Evolutionary conservation across 1,284 basidiomycete genomes (phyloP).

Genomic region (Schizopora paradoxa): DNA sequence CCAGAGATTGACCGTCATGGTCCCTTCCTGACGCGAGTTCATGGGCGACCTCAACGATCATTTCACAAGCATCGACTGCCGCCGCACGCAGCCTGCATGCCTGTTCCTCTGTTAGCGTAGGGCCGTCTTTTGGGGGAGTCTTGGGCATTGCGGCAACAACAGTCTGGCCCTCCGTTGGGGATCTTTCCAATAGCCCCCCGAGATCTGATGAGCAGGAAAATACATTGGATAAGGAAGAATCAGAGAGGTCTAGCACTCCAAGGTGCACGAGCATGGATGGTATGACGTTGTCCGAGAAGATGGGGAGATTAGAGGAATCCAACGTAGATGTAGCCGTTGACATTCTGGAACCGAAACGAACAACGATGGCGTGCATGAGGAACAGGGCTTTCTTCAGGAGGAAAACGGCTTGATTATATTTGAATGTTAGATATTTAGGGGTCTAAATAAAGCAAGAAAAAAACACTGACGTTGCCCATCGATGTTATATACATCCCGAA

Average conservation of each 20-base stretch:
- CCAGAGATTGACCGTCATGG: conserved; percentile 24
- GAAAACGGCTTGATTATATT: conserved; percentile 60
- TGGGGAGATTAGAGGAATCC: conserved; percentile 53
- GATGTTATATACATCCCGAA: conserved; percentile 66
- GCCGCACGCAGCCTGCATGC: conserved; percentile 77
- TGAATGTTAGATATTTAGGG: conserved; percentile 5
- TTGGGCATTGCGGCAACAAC: conserved; percentile 19
- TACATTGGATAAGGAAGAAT: conserved; percentile 34
- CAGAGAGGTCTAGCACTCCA: conserved; percentile 64
- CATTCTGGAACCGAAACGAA: conserved; percentile 53
- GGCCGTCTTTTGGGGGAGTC: conserved; percentile 50
- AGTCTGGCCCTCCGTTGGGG: not conserved
- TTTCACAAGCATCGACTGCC: conserved; percentile 70
- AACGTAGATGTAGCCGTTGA: conserved; percentile 55
- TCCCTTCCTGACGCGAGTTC: conserved; percentile 25
- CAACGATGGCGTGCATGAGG: conserved; percentile 63
- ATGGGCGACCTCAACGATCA: conserved; percentile 52
- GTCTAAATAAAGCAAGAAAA: conserved; percentile 3
- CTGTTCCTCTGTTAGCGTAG: conserved; percentile 52
- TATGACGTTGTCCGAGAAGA: conserved; percentile 84
- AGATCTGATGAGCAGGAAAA: conserved; percentile 8
- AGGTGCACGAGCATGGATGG: conserved; percentile 79
- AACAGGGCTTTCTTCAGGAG: conserved; percentile 88
- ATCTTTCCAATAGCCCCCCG: conserved; percentile 6
- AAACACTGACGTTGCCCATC: conserved; percentile 52